phyloP scores from a whole-genome alignment of 177 flowering plant genomes.

The Telopea speciosissima region DNA sequence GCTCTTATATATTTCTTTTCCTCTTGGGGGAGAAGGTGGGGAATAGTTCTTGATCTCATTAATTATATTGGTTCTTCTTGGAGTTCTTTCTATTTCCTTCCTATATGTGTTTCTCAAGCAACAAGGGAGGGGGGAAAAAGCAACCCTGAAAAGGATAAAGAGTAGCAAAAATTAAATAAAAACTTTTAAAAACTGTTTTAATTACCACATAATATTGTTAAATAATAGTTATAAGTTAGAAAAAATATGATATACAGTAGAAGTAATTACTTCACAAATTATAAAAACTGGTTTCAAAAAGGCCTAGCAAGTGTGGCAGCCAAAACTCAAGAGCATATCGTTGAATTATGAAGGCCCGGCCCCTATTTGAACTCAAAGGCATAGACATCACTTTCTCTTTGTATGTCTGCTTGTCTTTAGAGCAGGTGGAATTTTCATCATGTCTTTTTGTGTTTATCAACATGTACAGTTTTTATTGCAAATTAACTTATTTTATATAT shows the following conservation, averaged over 20 bases:
- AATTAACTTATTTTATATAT: too few relatives aligned
- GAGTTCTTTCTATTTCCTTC: background rate
- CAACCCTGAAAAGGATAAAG: background rate
- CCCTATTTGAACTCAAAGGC: slow-evolving; percentile 8
- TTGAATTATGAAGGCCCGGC: slow-evolving; percentile 4
- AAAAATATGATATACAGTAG: background rate
- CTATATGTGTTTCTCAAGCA: background rate
- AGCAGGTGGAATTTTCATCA: slow-evolving; percentile 15
- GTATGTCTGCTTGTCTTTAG: slow-evolving; percentile 5
- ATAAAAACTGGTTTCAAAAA: background rate
- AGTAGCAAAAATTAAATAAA: background rate
- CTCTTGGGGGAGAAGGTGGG: too few relatives aligned
- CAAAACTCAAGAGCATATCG: background rate
- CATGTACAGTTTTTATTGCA: background rate
- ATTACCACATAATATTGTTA: too few relatives aligned
- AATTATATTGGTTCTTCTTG: background rate
- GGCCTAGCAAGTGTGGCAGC: too few relatives aligned
- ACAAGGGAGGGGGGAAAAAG: too few relatives aligned
- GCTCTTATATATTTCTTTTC: too few relatives aligned
- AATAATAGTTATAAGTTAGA: background rate
- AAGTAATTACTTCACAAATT: background rate
- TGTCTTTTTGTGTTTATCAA: background rate
- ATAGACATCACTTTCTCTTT: slow-evolving; percentile 13
- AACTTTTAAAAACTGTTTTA: too few relatives aligned
- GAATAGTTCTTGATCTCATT: too few relatives aligned